Evolutionary conservation across 179 eudicot species (phyloP).

Genomic region (Beta corolliflora): DNA sequence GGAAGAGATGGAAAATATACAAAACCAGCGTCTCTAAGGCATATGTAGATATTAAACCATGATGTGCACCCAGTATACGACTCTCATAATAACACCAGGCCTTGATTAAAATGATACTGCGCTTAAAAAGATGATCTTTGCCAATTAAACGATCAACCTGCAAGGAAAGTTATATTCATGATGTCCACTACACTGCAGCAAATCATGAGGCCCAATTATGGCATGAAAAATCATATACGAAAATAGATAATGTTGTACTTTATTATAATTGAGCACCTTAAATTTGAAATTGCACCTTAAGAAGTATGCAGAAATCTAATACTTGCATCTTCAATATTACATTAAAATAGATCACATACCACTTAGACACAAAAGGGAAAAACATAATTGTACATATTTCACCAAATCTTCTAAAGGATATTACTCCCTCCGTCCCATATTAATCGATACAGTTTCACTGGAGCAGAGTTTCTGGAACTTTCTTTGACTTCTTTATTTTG

Average conservation of each 20-base stretch:
- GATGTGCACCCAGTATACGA: slow-evolving; percentile 96
- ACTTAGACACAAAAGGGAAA: background rate
- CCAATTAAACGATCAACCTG: slow-evolving; percentile 85
- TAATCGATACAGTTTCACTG: too few species aligned
- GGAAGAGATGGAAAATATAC: slow-evolving; percentile 84
- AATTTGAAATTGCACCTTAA: background rate
- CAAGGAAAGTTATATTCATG: slow-evolving; percentile 14
- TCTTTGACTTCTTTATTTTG: too few species aligned
- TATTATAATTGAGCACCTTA: background rate
- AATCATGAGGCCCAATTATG: background rate
- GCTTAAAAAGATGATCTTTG: slow-evolving; percentile 86
- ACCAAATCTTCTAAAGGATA: background rate
- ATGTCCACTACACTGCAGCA: background rate
- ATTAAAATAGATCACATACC: background rate
- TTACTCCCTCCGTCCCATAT: too few species aligned
- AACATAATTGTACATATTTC: background rate
- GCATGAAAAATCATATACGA: background rate
- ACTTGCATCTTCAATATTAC: background rate
- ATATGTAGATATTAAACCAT: slow-evolving; percentile 92
- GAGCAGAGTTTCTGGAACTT: too few species aligned
- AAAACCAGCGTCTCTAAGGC: slow-evolving; percentile 93
- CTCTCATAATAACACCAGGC: slow-evolving; percentile 99
- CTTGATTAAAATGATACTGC: slow-evolving; percentile 86
- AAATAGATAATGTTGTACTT: background rate
- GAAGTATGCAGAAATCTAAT: background rate